Percentiles rank a stretch among this genome's conserved stretches.
These are phyloP conservation scores for Psidium friedrichsthalianum DNA, from an alignment of 345 rosid genomes.

Conservation along the genomic window DNA sequence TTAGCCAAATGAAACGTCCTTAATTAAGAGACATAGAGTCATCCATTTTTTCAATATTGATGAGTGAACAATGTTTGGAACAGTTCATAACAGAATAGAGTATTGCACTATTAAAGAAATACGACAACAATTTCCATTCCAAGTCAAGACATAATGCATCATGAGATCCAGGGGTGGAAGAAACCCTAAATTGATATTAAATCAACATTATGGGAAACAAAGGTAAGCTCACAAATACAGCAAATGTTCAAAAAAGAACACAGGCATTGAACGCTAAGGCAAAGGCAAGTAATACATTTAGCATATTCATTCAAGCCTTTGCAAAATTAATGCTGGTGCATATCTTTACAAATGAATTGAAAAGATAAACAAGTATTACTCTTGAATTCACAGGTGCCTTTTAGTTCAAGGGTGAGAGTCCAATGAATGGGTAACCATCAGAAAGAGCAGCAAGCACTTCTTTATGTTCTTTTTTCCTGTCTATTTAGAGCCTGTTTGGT, in stretches of 20 bases:
- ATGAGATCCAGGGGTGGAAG: background rate
- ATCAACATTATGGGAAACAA: background rate
- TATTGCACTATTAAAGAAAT: too few relatives aligned
- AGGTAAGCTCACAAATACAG: background rate
- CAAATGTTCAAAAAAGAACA: background rate
- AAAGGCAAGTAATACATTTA: background rate
- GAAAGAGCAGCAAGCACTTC: background rate
- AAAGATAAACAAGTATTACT: background rate
- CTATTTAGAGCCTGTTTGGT: background rate
- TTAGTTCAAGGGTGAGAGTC: background rate
- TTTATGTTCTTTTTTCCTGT: background rate
- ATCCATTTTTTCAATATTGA: background rate
- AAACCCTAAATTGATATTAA: background rate
- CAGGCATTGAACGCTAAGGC: background rate
- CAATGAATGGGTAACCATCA: background rate
- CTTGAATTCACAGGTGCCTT: background rate
- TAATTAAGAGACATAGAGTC: background rate
- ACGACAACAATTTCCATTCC: too few relatives aligned
- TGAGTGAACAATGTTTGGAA: background rate
- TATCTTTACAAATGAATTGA: background rate
- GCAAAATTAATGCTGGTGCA: background rate
- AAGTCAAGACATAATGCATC: background rate
- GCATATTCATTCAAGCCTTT: background rate
- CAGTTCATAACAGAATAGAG: background rate
- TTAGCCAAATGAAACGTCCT: background rate